Base-by-base conservation (phyloP, 1,139 yeast genomes). In the Pichia kudriavzevii region DNA sequence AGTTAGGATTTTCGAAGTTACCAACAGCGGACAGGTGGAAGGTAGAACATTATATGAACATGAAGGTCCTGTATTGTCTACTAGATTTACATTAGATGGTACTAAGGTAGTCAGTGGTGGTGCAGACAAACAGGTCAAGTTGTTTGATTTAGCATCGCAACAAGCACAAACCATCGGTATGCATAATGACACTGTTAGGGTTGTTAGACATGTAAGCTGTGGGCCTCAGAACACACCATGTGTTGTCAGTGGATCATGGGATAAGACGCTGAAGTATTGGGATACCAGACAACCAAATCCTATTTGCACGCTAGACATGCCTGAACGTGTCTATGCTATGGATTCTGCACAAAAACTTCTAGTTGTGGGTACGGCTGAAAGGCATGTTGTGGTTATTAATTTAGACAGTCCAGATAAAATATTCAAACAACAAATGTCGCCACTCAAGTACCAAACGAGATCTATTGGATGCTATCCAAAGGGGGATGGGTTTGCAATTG, bases 231-330 rank as follows among this genome's bases (percentile, higher is more conserved):
- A 79, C 51, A 72, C 85, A 0, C 95, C 81, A 29, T 84, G 84
- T 42, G 76, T 91, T 19, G 97, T 88, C 2, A 76, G 91, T 30
- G 95, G 95, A 11, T 84, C 96, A 6, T 91, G 97, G 97, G 98
- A 93, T 59, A 87, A 87, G 60, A 87, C 97, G 0, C 63, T 93
- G 45, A 77, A 75, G 55, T 93, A 91, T 60, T 87, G 96, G 96
- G 97, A 91, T 59, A 68, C 82, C 62, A 76, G 97, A 54, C 78
- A 79, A 45, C 93, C 83, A 28, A 81, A 75, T 47, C 94, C 98
- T 8, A 72, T 88, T 20, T 73, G 88, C 16, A 82, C 94, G 4
- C 63, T 93, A 17, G 72, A 72, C 49, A 66, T 91, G 56, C 95
- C 97, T 0, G 98, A 91, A 46, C 67, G 96, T 41, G 95, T 85